These are phyloP conservation scores for Ogataea methylovora DNA, from an alignment of 805 yeast species.

Conservation along the genomic window DNA sequence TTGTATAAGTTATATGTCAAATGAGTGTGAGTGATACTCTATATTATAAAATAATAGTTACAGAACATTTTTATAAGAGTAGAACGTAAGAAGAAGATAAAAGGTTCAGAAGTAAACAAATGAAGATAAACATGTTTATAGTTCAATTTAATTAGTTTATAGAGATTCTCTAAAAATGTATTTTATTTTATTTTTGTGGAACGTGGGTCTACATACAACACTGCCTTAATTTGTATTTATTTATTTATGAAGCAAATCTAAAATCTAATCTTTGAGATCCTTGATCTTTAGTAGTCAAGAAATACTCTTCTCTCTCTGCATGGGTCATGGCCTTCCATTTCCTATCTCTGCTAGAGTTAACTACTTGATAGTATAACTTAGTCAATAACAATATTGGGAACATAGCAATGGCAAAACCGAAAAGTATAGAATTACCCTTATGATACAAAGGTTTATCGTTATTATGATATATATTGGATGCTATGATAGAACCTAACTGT, in stretches of 20 bases:
- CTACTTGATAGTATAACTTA: conserved; percentile 26
- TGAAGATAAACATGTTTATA: too few species aligned
- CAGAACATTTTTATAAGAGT: too few species aligned
- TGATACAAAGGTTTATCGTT: conserved; percentile 49
- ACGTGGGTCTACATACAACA: too few species aligned
- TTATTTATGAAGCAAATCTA: conserved; percentile 26
- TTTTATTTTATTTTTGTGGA: too few species aligned
- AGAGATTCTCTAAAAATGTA: too few species aligned
- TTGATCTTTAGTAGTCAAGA: conserved; percentile 32
- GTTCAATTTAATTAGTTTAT: too few species aligned
- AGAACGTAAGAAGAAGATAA: too few species aligned
- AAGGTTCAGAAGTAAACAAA: too few species aligned
- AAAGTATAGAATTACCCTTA: conserved; percentile 39
- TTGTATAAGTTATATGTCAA: too few species aligned
- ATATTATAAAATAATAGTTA: too few species aligned
- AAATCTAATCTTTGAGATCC: conserved; percentile 49
- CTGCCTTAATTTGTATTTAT: conserved; percentile 39
- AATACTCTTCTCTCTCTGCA: conserved; percentile 40
- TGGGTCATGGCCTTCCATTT: conserved; percentile 38
- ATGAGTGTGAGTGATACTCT: too few species aligned
- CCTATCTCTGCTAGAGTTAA: conserved; percentile 31
- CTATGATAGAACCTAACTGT: conserved; percentile 41
- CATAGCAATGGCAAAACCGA: conserved; percentile 24
- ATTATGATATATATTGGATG: conserved; percentile 43
- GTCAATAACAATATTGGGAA: conserved; percentile 18